phyloP scores from a whole-genome alignment of 2,329 filamentous ascomycete genomes.

The Cladophialophora carrionii region DNA sequence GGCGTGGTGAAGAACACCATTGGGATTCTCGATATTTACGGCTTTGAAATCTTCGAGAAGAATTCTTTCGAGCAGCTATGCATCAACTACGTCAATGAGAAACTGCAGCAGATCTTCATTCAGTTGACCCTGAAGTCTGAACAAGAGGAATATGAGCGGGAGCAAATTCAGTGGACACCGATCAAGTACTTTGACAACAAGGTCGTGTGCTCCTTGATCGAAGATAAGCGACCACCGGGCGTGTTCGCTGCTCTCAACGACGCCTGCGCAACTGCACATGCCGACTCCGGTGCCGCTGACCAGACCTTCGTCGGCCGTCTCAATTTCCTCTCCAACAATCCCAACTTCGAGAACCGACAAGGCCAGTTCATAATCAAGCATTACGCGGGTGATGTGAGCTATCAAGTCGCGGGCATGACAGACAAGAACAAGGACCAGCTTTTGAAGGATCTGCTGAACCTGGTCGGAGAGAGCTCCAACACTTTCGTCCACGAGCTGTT shows the following conservation, averaged over 20 bases:
- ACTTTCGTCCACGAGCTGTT: slow-evolving; percentile 85
- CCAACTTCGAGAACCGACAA: slow-evolving; percentile 87
- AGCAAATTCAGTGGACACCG: slow-evolving; percentile 97
- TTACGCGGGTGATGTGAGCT: slow-evolving; percentile 95
- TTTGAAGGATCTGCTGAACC: slow-evolving; percentile 86
- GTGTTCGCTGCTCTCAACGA: slow-evolving; percentile 97
- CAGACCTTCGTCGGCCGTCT: slow-evolving; percentile 93
- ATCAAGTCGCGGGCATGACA: slow-evolving; percentile 93
- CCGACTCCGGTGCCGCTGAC: slow-evolving; percentile 90
- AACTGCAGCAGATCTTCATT: slow-evolving; percentile 98
- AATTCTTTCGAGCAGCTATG: slow-evolving; percentile 99
- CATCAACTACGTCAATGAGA: slow-evolving; percentile 99
- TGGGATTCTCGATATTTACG: slow-evolving; percentile 97
- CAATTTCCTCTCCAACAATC: slow-evolving; percentile 82
- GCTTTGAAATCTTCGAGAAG: slow-evolving; percentile 98
- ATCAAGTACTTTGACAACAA: slow-evolving; percentile 99
- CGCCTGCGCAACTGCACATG: slow-evolving; percentile 96
- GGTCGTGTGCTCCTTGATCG: slow-evolving; percentile 95
- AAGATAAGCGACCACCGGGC: slow-evolving; percentile 84
- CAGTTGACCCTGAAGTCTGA: slow-evolving; percentile 95
- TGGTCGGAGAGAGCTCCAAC: slow-evolving; percentile 83
- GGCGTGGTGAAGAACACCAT: slow-evolving; percentile 80
- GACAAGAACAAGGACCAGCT: slow-evolving; percentile 99
- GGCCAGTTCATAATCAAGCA: slow-evolving; percentile 98
- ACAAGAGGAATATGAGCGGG: slow-evolving; percentile 93